phyloP scores from a whole-genome alignment of 768 basidiomycete species.

The Boletus pseudo-olivaceus region DNA sequence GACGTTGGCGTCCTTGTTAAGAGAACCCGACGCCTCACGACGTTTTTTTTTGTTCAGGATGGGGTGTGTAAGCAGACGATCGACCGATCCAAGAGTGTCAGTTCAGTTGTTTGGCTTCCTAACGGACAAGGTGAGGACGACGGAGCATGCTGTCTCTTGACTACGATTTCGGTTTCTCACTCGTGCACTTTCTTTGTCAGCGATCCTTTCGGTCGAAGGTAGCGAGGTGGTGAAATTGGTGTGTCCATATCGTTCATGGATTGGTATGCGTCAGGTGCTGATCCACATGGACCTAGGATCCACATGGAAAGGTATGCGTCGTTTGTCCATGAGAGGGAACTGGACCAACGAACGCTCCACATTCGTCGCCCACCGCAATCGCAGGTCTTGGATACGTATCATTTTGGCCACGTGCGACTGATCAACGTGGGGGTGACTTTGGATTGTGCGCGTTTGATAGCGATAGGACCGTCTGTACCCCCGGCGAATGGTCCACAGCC shows the following conservation, averaged over 20 bases:
- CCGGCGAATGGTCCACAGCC: constrained; percentile 43
- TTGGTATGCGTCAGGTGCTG: background rate
- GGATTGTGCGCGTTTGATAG: constrained; percentile 43
- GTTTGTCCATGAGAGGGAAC: background rate
- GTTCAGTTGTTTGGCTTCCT: constrained; percentile 50
- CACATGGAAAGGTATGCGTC: constrained; percentile 35
- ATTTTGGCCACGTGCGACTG: constrained; percentile 41
- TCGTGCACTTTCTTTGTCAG: constrained; percentile 19
- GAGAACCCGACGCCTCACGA: background rate
- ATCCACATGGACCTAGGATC: constrained; percentile 30
- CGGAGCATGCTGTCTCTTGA: background rate
- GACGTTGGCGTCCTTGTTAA: background rate
- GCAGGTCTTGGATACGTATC: constrained; percentile 39
- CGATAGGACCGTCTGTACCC: constrained; percentile 43
- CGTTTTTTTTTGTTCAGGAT: constrained; percentile 29
- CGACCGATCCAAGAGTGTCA: constrained; percentile 41
- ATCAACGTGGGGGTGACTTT: constrained; percentile 50
- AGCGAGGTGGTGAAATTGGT: constrained; percentile 45
- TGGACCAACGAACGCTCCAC: no score
- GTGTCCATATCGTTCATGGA: constrained; percentile 3
- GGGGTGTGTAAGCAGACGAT: constrained; percentile 50
- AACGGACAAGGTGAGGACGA: constrained; percentile 39
- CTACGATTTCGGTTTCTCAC: background rate
- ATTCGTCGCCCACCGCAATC: background rate
- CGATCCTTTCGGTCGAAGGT: constrained; percentile 49